Evolutionary conservation across 208 protist species (phyloP), one percentile per base, ranked within the genome.

Genomic region (Leishmania turanica): DNA sequence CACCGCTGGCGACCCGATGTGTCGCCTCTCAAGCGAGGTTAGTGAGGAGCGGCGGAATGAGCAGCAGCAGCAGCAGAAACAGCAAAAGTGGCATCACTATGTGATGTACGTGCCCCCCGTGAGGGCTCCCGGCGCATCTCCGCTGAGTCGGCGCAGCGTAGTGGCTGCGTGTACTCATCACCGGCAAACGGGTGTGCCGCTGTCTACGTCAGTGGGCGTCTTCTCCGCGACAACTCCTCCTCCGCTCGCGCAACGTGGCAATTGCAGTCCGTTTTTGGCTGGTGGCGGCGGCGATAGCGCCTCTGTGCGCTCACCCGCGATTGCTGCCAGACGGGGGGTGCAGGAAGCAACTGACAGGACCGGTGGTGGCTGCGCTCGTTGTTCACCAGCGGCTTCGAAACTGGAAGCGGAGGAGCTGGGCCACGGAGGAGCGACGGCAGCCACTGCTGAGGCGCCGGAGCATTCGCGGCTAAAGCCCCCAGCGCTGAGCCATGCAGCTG

Each of bases 21-120:
- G 56, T 34, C 1, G 37, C 11, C 7, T 34, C 24, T 42, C n/a
- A 27, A 47, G 37, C 27, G 56, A 47, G 21, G 54, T 8, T 7
- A 68, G 34, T 24, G 56, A 77, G 53, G 54, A 21, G 56, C 24
- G 40, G 8, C 74, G 47, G 9, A 6, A 31, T 51, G 37, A 40
- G 37, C 31, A 3, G 51, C 37, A 47, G 51, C 37, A 47, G 15
- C 51, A 31, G 21, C 56, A 31, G 51, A 54, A 54, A 21, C 17
- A 8, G 31, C 42, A 37, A 19, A 75, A 62, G 37, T 37, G 53
- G 13, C 77, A 15, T n/a, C 74, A 76, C 53, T 85, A 81, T 47
- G 64, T 71, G 69, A 11, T 1, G 42, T 75, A 78, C 64, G 62
- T 75, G 17, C 78, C 81, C 6, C 53, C 77, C 1, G 40, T 49